A percentile compares a stretch with the other conserved stretches of the same genome.
Conservation (phyloP, 2,329 filamentous ascomycete genomes). For the Exophiala xenobiotica region DNA sequence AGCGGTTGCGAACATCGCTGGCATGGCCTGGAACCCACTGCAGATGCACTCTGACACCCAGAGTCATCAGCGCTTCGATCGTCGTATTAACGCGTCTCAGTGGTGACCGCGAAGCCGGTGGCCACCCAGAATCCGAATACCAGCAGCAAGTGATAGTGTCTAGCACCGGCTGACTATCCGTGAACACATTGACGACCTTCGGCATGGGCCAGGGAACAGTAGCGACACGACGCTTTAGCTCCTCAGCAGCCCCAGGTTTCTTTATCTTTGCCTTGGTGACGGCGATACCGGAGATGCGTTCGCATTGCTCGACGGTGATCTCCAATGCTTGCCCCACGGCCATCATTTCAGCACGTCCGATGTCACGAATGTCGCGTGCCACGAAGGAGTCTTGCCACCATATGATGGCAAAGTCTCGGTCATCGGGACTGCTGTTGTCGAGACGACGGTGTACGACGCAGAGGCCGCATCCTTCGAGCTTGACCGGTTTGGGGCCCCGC, state of each 20-base stretch:
- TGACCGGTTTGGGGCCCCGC: slow-evolving; percentile 37
- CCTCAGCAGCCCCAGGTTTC: slow-evolving; percentile 13
- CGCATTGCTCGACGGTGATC: slow-evolving; percentile 14
- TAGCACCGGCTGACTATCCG: slow-evolving; percentile 14
- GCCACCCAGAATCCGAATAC: slow-evolving; percentile 9
- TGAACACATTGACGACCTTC: slow-evolving; percentile 11
- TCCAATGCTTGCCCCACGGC: slow-evolving; percentile 15
- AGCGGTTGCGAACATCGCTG: slow-evolving; percentile 7
- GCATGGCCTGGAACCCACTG: slow-evolving; percentile 12
- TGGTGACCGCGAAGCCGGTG: slow-evolving; percentile 5
- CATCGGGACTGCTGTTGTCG: slow-evolving; percentile 13
- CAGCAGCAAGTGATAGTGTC: slow-evolving; percentile 7
- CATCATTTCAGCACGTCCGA: slow-evolving; percentile 15
- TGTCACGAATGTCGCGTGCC: slow-evolving; percentile 8
- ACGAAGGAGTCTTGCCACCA: slow-evolving; percentile 17
- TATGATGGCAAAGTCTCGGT: slow-evolving; percentile 15
- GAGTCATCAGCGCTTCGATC: slow-evolving; percentile 9
- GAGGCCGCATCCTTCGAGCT: slow-evolving; percentile 44
- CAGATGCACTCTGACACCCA: slow-evolving; percentile 16
- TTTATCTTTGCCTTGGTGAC: slow-evolving; percentile 11
- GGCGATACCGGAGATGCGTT: slow-evolving; percentile 10
- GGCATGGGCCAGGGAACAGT: slow-evolving; percentile 11
- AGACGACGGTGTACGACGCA: slow-evolving; percentile 34
- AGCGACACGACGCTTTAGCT: slow-evolving; percentile 4
- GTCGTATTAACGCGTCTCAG: slow-evolving; percentile 12